phyloP scores from a whole-genome alignment of 805 yeast genomes.

The Metschnikowia continentalis region DNA sequence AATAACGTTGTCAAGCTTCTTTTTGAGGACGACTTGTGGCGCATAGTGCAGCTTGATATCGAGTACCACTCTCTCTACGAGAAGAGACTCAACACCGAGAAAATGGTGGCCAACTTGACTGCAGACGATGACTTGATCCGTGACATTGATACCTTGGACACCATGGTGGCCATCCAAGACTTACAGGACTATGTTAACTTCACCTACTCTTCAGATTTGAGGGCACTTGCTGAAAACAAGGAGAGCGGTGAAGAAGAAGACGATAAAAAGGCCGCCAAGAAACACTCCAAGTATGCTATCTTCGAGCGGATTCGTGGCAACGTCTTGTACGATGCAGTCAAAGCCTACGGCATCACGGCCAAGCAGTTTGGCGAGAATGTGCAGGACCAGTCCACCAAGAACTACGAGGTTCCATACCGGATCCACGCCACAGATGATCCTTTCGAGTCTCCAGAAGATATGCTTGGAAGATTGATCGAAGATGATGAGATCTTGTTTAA shows the following conservation, averaged over 20 bases:
- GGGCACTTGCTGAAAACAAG: constrained; percentile 35
- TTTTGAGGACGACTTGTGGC: constrained; percentile 87
- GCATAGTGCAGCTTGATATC: constrained; percentile 78
- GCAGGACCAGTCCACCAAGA: constrained; percentile 50
- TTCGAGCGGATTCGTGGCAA: constrained; percentile 67
- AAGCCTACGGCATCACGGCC: constrained; percentile 73
- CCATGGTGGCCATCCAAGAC: constrained; percentile 82
- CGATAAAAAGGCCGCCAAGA: constrained; percentile 30
- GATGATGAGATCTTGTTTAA: constrained; percentile 50
- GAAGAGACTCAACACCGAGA: constrained; percentile 61
- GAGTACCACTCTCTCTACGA: constrained; percentile 83
- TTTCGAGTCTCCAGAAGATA: constrained; percentile 53
- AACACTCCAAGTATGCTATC: constrained; percentile 56
- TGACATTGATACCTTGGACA: constrained; percentile 50
- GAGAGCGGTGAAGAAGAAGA: constrained; percentile 19
- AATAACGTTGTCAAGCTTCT: constrained; percentile 48
- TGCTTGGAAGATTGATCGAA: constrained; percentile 46
- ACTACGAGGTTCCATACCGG: constrained; percentile 44
- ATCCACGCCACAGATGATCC: constrained; percentile 72
- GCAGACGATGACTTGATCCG: constrained; percentile 55
- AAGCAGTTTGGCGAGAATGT: constrained; percentile 81
- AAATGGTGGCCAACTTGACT: constrained; percentile 50
- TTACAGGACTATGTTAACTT: constrained; percentile 78
- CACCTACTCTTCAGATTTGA: constrained; percentile 56
- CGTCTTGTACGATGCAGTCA: constrained; percentile 59